Evolutionary conservation across 352 stramenopile species (phyloP), one percentile per base, ranked within the genome.

Genomic region (Phytophthora aleatoria): DNA sequence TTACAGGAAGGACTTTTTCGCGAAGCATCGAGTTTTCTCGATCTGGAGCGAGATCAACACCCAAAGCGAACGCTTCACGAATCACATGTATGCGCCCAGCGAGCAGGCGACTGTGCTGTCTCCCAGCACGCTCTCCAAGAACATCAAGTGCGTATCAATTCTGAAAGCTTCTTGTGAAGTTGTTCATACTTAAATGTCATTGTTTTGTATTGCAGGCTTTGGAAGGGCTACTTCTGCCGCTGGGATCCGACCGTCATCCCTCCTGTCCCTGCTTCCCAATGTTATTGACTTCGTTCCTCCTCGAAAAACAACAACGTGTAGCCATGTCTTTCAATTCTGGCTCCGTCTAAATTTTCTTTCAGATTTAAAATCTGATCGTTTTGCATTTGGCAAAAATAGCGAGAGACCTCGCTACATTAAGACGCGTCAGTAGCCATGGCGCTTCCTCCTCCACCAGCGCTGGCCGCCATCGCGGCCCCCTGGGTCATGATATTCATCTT

Each of bases 191-290:
- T 36, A 63, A 39, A 44, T 4, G 6, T n/a, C 20, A 15, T 4
- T 43, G 50, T 57, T 44, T 60, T 5, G 20, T 48, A n/a, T n/a
- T 56, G 10, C 50, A 95, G 87, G 54, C 73, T 95, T 6, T 94
- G 85, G 85, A 91, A 92, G 58, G 73, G 72, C 52, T 95, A 95
- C 83, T 95, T 95, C 70, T 92, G 83, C 33, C 85, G 85, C 33
- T 95, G 85, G 77, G 85, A 94, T 56, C 78, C 83, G n/a, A 92
- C 85, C 28, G 70, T 91, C 42, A 77, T 92, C 36, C 85, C 87
- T 55, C 82, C 83, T 0, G 80, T 92, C 1, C 73, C 81, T 33
- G 77, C 79, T 28, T 77, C 85, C 33, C 83, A 92, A 57, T 93
- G 79, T 61, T 92, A 93, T 59, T 95, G 58, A 87, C 27, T n/a